A percentile compares a stretch with the other conserved stretches of the same genome.
Evolutionary conservation across 2,329 filamentous ascomycete genomes (phyloP).

Genomic region (Xylariaceae sp.): DNA sequence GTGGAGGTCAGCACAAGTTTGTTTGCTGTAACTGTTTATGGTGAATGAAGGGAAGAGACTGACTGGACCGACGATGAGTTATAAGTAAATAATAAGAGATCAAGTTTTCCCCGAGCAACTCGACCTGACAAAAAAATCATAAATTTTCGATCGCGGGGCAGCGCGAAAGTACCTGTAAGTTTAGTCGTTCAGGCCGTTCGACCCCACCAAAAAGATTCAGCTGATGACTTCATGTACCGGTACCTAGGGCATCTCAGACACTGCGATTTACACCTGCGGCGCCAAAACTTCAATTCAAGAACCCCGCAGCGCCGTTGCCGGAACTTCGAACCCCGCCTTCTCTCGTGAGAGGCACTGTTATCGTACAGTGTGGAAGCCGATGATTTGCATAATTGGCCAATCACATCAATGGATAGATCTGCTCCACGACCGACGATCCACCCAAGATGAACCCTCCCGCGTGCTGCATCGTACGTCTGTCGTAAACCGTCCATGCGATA

Average conservation of each 20-base stretch:
- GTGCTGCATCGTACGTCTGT: too few species aligned
- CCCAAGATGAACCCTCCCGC: not conserved
- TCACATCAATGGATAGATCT: not conserved
- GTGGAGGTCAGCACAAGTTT: not conserved
- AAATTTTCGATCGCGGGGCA: conserved; percentile 20
- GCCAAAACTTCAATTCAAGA: not conserved
- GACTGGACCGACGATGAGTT: not conserved
- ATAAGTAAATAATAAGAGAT: not conserved
- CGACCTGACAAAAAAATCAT: conserved; percentile 9
- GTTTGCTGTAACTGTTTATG: not conserved
- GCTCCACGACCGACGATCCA: not conserved
- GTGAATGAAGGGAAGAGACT: not conserved
- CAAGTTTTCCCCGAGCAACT: not conserved
- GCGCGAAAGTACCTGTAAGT: not conserved
- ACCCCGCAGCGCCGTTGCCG: conserved; percentile 18
- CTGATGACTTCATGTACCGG: not conserved
- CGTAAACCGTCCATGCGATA: too few species aligned
- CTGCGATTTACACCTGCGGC: not conserved
- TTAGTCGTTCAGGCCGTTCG: not conserved
- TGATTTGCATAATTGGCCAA: not conserved
- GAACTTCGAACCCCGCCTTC: conserved; percentile 10
- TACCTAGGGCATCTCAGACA: not conserved
- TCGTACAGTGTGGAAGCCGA: not conserved
- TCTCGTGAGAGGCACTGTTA: not conserved
- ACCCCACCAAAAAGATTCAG: conserved; percentile 19